Conservation (phyloP, 2,329 filamentous ascomycete genomes). For the Apiospora pterosperma region DNA sequence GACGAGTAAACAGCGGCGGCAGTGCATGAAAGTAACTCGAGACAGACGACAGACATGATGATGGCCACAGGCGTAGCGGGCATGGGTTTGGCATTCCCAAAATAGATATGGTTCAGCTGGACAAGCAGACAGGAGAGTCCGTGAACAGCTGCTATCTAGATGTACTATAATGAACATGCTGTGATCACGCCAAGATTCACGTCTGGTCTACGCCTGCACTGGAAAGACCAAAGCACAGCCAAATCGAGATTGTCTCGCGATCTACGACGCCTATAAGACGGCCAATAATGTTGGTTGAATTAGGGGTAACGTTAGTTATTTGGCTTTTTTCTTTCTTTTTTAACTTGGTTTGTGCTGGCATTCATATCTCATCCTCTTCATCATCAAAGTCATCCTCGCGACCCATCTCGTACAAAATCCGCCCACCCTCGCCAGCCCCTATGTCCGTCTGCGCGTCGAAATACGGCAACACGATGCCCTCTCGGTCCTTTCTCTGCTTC, state of each 20-base stretch:
- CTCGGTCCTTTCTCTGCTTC: constrained; percentile 80
- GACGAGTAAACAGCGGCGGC: constrained; percentile 27
- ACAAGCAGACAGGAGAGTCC: constrained; percentile 8
- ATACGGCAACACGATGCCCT: constrained; percentile 89
- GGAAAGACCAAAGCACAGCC: not conserved
- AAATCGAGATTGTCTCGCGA: not conserved
- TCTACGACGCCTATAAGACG: not conserved
- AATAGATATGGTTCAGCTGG: constrained; percentile 8
- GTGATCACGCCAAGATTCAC: not conserved
- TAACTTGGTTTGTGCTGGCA: not conserved
- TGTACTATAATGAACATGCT: constrained; percentile 8
- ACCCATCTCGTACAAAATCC: constrained; percentile 96
- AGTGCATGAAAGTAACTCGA: constrained; percentile 4
- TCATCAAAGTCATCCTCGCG: constrained; percentile 96
- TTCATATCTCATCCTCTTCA: constrained; percentile 51
- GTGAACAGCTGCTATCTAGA: constrained; percentile 8
- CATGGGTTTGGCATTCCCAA: constrained; percentile 3
- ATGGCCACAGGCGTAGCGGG: constrained; percentile 27
- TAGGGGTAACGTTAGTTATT: not conserved
- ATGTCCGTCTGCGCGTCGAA: constrained; percentile 89
- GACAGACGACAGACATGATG: constrained; percentile 21
- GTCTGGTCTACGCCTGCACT: not conserved
- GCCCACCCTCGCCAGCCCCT: constrained; percentile 77
- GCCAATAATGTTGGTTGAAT: not conserved
- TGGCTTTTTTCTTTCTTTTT: not conserved